These are phyloP conservation scores for Sphenostylis stenocarpa DNA, from an alignment of 306 rosid species.

Conservation along the genomic window DNA sequence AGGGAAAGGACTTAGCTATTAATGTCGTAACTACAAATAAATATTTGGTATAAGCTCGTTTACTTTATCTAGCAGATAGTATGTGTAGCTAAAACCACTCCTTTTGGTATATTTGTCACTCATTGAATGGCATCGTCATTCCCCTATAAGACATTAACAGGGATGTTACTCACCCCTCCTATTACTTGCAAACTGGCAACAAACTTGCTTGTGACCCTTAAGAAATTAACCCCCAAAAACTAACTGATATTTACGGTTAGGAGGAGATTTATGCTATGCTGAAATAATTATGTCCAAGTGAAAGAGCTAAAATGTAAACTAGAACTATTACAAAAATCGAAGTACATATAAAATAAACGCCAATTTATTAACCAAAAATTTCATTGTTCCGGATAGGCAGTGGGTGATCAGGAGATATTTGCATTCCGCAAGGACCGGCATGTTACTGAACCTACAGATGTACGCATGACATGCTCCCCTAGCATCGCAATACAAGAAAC, in stretches of 20 bases:
- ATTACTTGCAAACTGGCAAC: not conserved
- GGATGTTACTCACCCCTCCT: not conserved
- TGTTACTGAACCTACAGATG: slow-evolving; percentile 62
- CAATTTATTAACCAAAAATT: slow-evolving; percentile 6
- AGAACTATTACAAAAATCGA: not conserved
- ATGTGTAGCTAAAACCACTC: not conserved
- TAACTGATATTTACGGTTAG: not conserved
- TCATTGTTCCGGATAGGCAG: not conserved
- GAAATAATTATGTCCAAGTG: slow-evolving; percentile 12
- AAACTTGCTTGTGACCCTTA: not conserved
- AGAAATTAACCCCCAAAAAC: not conserved
- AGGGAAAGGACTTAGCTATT: not conserved
- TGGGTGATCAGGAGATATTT: slow-evolving; percentile 46
- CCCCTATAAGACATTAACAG: no score
- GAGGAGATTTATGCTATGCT: slow-evolving; percentile 6
- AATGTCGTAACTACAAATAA: not conserved
- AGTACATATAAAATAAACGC: not conserved
- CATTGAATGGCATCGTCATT: not conserved
- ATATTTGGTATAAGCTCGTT: not conserved
- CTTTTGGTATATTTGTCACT: no score
- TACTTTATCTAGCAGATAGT: not conserved
- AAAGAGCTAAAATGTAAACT: not conserved
- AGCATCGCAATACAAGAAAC: slow-evolving; percentile 59
- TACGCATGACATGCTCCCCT: slow-evolving; percentile 60
- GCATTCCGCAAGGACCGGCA: slow-evolving; percentile 57